Percentiles rank a stretch among this genome's conserved stretches.
These are phyloP conservation scores for Aspergillus flavus DNA, from an alignment of 2,329 filamentous ascomycete genomes.

Conservation along the genomic window DNA sequence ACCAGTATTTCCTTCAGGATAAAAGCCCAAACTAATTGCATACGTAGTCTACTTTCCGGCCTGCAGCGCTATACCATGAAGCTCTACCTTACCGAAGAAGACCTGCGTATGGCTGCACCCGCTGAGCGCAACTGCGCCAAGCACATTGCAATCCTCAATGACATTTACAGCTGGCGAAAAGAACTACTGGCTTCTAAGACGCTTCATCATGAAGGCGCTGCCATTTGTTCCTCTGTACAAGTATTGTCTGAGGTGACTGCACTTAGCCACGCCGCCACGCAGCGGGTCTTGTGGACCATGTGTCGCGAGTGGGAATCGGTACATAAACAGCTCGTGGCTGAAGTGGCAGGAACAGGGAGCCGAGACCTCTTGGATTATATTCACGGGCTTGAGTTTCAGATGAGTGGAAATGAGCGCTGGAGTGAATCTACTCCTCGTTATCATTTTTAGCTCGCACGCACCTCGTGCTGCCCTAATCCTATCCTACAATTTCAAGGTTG, in stretches of 20 bases:
- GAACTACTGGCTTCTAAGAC: slow-evolving; percentile 25
- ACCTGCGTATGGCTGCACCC: background rate
- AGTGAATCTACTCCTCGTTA: slow-evolving; percentile 12
- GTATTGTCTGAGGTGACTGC: slow-evolving; percentile 30
- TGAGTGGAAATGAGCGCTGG: slow-evolving; percentile 38
- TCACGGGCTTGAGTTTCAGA: slow-evolving; percentile 22
- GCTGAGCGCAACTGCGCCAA: slow-evolving; percentile 42
- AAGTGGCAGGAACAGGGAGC: too few relatives aligned
- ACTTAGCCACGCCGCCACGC: slow-evolving; percentile 26
- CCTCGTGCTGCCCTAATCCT: too few relatives aligned
- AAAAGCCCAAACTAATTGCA: background rate
- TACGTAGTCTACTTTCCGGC: slow-evolving; percentile 33
- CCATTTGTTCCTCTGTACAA: slow-evolving; percentile 36
- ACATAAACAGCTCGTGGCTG: slow-evolving; percentile 5
- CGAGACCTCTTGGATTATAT: too few relatives aligned
- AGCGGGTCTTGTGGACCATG: slow-evolving; percentile 35
- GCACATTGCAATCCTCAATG: slow-evolving; percentile 47
- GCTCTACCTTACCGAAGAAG: background rate
- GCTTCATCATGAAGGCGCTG: slow-evolving; percentile 3
- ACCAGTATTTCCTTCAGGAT: background rate
- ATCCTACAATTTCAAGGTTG: too few relatives aligned
- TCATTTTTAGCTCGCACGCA: too few relatives aligned
- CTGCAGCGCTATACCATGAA: slow-evolving; percentile 40
- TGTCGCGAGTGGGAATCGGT: slow-evolving; percentile 36
- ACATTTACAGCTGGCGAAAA: slow-evolving; percentile 48